Conservation (phyloP, 1,139 yeast species). For the Pichia cactophila region DNA sequence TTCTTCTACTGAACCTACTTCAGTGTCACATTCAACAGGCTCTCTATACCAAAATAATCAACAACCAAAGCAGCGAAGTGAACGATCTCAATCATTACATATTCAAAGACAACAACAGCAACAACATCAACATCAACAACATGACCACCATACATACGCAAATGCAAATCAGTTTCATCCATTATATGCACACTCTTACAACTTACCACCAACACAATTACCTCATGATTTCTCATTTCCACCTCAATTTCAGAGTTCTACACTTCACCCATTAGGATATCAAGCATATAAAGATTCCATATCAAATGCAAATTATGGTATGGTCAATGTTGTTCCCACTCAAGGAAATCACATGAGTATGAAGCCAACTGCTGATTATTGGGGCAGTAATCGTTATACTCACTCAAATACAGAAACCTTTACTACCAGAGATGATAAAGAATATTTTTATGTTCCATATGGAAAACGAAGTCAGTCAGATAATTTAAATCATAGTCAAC, state of each 20-base stretch:
- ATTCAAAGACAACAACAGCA: conserved; percentile 1
- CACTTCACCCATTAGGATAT: not conserved
- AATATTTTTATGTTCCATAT: not conserved
- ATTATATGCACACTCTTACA: not conserved
- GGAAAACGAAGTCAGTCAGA: not conserved
- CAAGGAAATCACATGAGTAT: too few species aligned
- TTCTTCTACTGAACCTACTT: not conserved
- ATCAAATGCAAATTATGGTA: not conserved
- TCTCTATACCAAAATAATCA: not conserved
- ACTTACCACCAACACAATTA: not conserved
- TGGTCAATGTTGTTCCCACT: too few species aligned
- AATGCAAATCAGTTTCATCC: not conserved
- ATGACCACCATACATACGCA: not conserved
- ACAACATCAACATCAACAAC: conserved; percentile 5
- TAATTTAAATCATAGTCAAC: too few species aligned
- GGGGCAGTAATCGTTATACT: not conserved
- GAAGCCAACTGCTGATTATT: not conserved
- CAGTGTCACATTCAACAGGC: not conserved
- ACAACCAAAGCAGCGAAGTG: not conserved
- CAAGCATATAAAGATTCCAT: not conserved
- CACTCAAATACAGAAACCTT: too few species aligned
- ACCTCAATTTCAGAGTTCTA: not conserved
- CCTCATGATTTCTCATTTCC: not conserved
- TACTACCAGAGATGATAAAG: not conserved
- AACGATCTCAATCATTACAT: not conserved